A percentile compares a stretch with the other conserved stretches of the same genome.
phyloP scores from a whole-genome alignment of 495 filamentous ascomycete genomes.

The Xylaria castorea region DNA sequence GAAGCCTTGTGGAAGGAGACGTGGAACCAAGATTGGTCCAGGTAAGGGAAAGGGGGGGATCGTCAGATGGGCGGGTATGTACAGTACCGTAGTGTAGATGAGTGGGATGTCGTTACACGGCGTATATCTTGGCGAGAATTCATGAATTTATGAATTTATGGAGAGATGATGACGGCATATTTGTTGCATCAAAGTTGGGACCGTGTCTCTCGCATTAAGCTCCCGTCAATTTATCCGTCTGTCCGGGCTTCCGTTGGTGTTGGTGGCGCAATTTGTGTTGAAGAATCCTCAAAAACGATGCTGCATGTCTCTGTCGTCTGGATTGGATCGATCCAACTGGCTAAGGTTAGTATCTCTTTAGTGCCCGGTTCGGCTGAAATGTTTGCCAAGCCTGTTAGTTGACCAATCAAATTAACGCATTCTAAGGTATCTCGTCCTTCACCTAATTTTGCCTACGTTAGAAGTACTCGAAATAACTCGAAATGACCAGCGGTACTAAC shows the following conservation, averaged over 20 bases:
- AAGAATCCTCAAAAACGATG: constrained; percentile 1
- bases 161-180: neutral
- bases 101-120: neutral
- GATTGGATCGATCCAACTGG: neutral
- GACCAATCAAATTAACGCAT: no score
- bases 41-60: neutral
- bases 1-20: neutral
- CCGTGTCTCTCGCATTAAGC: neutral
- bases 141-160: neutral
- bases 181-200: neutral
- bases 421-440: no score
- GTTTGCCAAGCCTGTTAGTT: no score
- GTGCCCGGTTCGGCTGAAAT: no score
- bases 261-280: neutral
- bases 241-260: neutral
- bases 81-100: no score
- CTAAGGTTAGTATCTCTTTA: no score
- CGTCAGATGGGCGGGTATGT: neutral
- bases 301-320: neutral
- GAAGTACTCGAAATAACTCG: no score
- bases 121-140: neutral
- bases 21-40: neutral
- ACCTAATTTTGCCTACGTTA: no score
- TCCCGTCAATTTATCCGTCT: neutral
- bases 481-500: no score